Evolutionary conservation across 768 basidiomycete species (phyloP).

Genomic region (Chiua virens): DNA sequence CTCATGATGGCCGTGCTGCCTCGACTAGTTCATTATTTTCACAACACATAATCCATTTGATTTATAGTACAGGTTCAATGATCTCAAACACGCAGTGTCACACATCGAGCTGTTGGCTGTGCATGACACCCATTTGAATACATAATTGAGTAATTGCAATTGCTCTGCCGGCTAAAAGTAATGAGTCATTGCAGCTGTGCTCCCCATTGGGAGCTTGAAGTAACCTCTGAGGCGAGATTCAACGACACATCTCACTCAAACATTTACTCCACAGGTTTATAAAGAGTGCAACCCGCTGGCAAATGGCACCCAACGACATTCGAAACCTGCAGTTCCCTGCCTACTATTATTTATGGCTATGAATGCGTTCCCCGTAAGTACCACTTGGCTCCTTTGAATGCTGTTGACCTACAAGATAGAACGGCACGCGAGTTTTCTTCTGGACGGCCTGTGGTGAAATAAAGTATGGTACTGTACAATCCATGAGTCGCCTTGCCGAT

Average conservation of each 20-base stretch:
- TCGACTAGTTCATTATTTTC: constrained; percentile 28
- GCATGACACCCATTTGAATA: no score
- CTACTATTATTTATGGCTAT: constrained; percentile 74
- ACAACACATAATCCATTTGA: constrained; percentile 29
- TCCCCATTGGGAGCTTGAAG: constrained; percentile 18
- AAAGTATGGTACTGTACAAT: constrained; percentile 59
- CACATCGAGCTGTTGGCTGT: constrained; percentile 23
- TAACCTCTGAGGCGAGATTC: constrained; percentile 27
- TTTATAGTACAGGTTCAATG: constrained; percentile 23
- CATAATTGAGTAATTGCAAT: constrained; percentile 34
- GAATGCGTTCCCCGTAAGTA: constrained; percentile 65
- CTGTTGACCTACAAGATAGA: constrained; percentile 39
- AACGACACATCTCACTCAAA: constrained; percentile 9
- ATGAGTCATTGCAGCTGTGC: constrained; percentile 25
- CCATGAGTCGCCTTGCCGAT: constrained; percentile 54
- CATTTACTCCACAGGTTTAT: constrained; percentile 18
- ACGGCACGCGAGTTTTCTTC: constrained; percentile 69
- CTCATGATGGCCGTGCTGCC: constrained; percentile 21
- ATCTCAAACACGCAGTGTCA: constrained; percentile 30
- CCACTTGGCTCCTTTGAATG: constrained; percentile 1
- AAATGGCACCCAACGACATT: constrained; percentile 22
- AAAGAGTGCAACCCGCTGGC: constrained; percentile 16
- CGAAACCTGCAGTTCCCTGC: constrained; percentile 11
- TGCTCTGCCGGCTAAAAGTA: constrained; percentile 29
- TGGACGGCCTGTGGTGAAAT: constrained; percentile 56